Base-by-base conservation (phyloP, 148 eudicot genomes). In the Vaccinium macrocarpon region DNA sequence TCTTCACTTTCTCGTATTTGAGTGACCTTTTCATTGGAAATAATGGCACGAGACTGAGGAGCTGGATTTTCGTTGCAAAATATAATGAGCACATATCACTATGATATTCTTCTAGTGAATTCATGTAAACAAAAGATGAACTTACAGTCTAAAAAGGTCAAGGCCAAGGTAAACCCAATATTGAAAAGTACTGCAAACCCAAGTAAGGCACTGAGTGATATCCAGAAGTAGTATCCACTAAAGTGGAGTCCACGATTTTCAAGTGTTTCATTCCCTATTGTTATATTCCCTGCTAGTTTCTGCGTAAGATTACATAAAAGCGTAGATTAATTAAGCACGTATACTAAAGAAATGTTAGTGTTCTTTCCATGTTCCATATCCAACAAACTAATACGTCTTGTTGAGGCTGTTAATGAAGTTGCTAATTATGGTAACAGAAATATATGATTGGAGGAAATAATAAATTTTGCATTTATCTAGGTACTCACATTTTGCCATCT, bases 401-500 rank as follows among this genome's bases (percentile, higher is more conserved):
- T 57, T 57, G 5, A 57, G 8, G 62, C 23, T 16, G 6, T 57
- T 57, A 18, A 5, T 18, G 21, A 57, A 57, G 62, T 57, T 57
- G 62, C n/a, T 5, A 19, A 57, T 57, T 0, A 23, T 4, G 62
- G 23, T 19, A 57, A 57, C 62, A 2, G 62, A 57, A 55, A 6
- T 8, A 52, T 9, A 2, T 2, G 55, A 14, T 25, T 53, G 32
- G 15, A 57, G 4, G 46, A 55, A 62, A 66, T 57, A 81, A 83
- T 11, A 15, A 79, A 18, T 15, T 56, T 50, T 52, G 38, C 62
- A 6, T 38, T 9, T 14, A 27, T 9, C 73, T 1, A 81, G 66
- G 8, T 12, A 64, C 85, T 87, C 81, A 91, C 93, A 89, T 89
- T 92, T 62, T 93, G 88, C 98, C 98, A 95, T 80, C 98, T 84